Base-by-base conservation (phyloP, 2,329 filamentous ascomycete genomes). In the Stachybotrys chartarum region DNA sequence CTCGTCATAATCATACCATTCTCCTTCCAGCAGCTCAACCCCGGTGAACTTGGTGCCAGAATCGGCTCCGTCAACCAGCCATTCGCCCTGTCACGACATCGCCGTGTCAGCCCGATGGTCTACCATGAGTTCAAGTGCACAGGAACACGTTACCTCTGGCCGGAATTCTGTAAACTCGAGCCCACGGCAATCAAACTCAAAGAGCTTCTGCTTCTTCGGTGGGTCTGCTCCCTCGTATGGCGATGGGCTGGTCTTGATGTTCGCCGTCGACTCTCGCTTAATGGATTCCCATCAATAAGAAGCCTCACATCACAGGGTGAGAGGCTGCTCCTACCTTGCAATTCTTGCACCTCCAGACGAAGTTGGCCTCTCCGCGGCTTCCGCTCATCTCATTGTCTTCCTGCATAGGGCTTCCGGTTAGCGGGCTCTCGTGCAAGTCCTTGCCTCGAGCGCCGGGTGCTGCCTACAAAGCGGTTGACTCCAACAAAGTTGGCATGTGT, bases 311-410 rank as follows among this genome's bases (percentile, higher is more conserved):
- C 1, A 3, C 7, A 18, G 18, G 45, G 1, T 8, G 53, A 53
- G 7, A 17, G 30, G 24, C 1, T 6, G 7, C 6, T 32, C 1
- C 6, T 5, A 94, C 91, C 83, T 94, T 95, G 85, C 94, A 99
- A 69, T 94, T 93, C 74, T 95, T 96, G 81, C 94, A 99, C 72
- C 86, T 92, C 93, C 94, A 99, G n/a, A 99, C 94, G 72, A 99
- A 99, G 73, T 97, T 97, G 58, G 94, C 94, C 72, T 97, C 92
- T 61, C 94, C 94, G 66, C 91, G 84, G 71, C 92, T 97, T 42
- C 92, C 92, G 60, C 90, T 94, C 71, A 97, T 85, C 61, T 97
- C 91, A 68, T 95, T 92, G 66, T 79, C 81, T 69, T 97, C 93
- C 91, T 96, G 59, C 24, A 75, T 5, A 42, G 14, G 35, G 35